These are phyloP conservation scores for Physcomitrellopsis africana DNA, from an alignment of 225 moss, liverwort and hornwort genomes.

Conservation along the genomic window DNA sequence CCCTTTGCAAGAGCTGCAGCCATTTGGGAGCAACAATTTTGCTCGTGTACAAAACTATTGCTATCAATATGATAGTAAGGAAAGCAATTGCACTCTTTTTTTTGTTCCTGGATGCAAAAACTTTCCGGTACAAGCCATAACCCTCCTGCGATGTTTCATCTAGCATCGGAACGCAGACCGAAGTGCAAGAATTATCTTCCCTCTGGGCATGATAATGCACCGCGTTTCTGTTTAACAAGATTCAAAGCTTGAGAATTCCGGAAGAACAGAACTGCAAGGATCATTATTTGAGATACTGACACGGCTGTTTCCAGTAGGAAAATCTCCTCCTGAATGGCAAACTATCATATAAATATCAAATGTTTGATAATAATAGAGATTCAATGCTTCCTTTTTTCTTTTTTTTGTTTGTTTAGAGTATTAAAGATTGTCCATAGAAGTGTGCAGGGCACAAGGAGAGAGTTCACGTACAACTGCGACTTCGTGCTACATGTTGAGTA, in stretches of 20 bases:
- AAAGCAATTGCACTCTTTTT: not conserved
- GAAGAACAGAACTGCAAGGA: not conserved
- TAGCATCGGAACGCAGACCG: not conserved
- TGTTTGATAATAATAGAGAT: not conserved
- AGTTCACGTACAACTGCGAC: slow-evolving; percentile 16
- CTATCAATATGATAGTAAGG: not conserved
- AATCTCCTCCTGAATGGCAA: not conserved
- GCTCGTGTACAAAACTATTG: not conserved
- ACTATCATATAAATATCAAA: not conserved
- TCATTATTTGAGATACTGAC: not conserved
- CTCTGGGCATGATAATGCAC: not conserved
- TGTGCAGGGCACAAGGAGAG: not conserved
- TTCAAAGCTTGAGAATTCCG: not conserved
- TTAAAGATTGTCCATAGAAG: not conserved
- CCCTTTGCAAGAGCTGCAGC: not conserved
- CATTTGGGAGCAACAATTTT: not conserved
- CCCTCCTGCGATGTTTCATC: not conserved
- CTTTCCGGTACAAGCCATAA: not conserved
- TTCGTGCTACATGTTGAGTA: not conserved
- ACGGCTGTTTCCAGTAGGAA: not conserved
- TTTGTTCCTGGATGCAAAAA: slow-evolving; percentile 1
- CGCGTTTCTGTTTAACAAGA: not conserved
- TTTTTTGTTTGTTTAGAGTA: too few relatives aligned
- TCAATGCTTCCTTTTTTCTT: too few relatives aligned
- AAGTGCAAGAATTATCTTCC: slow-evolving; percentile 1